phyloP scores from a whole-genome alignment of 2,329 filamentous ascomycete genomes.

The Cucurbitaria berberidis region DNA sequence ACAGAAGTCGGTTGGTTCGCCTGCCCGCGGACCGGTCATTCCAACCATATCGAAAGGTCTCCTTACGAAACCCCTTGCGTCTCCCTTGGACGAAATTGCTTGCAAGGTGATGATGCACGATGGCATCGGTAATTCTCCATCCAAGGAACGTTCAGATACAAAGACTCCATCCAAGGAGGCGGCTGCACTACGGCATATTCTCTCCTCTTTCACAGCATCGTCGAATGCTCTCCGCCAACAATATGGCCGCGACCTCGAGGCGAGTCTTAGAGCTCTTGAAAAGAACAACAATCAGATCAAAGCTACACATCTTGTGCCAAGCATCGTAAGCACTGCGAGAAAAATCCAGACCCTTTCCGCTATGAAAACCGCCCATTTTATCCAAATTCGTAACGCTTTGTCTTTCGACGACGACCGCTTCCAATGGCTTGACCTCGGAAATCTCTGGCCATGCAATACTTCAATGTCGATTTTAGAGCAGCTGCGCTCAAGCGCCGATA shows the following conservation, averaged over 20 bases:
- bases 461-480: slow-evolving; percentile 54
- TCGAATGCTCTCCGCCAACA: slow-evolving; percentile 43
- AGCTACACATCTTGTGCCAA: slow-evolving; percentile 9
- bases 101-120: not conserved
- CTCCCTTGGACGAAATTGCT: not conserved
- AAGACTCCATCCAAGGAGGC: slow-evolving; percentile 9
- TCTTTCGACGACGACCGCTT: slow-evolving; percentile 27
- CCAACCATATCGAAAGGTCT: slow-evolving; percentile 17
- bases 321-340: slow-evolving; percentile 2
- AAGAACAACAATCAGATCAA: slow-evolving; percentile 16
- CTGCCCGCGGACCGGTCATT: slow-evolving; percentile 13
- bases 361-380: slow-evolving; percentile 18
- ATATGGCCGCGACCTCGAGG: slow-evolving; percentile 45
- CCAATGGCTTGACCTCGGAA: slow-evolving; percentile 50
- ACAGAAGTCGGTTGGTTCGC: slow-evolving; percentile 20
- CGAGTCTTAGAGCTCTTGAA: slow-evolving; percentile 39
- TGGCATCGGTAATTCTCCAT: not conserved
- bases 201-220: slow-evolving; percentile 37
- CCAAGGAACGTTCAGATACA: slow-evolving; percentile 1
- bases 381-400: slow-evolving; percentile 7
- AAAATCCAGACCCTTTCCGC: slow-evolving; percentile 15
- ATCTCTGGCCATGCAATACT: slow-evolving; percentile 56
- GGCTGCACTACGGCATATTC: slow-evolving; percentile 39
- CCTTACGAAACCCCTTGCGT: slow-evolving; percentile 11
- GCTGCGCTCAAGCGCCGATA: slow-evolving; percentile 46